These are phyloP conservation scores for Diaporthe helianthi DNA, from an alignment of 2,329 filamentous ascomycete species.

Conservation along the genomic window DNA sequence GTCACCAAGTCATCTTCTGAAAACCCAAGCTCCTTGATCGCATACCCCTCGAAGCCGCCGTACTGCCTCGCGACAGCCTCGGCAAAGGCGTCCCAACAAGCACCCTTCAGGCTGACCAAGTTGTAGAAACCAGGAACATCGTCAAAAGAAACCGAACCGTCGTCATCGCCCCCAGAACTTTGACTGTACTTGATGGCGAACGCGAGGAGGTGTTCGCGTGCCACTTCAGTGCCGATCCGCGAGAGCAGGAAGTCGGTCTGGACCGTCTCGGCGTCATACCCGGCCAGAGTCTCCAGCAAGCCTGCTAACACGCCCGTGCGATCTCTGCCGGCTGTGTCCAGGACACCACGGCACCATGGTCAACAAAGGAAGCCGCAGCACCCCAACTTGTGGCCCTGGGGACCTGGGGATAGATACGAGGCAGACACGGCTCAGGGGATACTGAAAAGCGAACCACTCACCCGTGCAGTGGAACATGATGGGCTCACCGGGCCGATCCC, in stretches of 20 bases:
- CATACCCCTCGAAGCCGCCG: slow-evolving; percentile 58
- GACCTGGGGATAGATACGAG: no score
- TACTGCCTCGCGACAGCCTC: slow-evolving; percentile 51
- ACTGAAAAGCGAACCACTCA: slow-evolving; percentile 40
- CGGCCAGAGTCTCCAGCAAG: slow-evolving; percentile 58
- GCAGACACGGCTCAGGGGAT: neutral
- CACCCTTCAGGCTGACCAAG: slow-evolving; percentile 51
- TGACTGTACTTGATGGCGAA: slow-evolving; percentile 45
- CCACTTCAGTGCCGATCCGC: slow-evolving; percentile 59
- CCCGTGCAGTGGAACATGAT: slow-evolving; percentile 63
- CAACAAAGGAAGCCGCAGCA: neutral
- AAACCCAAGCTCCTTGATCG: slow-evolving; percentile 53
- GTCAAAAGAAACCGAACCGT: slow-evolving; percentile 38
- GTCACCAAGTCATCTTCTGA: slow-evolving; percentile 52
- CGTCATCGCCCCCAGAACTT: slow-evolving; percentile 42
- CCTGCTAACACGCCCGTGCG: slow-evolving; percentile 60
- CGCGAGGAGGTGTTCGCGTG: slow-evolving; percentile 53
- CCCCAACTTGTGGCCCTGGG: neutral
- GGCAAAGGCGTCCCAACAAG: slow-evolving; percentile 55
- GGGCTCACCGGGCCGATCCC: slow-evolving; percentile 52
- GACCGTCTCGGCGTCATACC: slow-evolving; percentile 51
- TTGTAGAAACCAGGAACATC: slow-evolving; percentile 57
- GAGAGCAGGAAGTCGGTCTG: slow-evolving; percentile 61
- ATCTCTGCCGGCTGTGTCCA: slow-evolving; percentile 56
- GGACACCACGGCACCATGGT: neutral